These are phyloP conservation scores for Aspergillus felis DNA, from an alignment of 2,329 filamentous ascomycete species.

Conservation along the genomic window DNA sequence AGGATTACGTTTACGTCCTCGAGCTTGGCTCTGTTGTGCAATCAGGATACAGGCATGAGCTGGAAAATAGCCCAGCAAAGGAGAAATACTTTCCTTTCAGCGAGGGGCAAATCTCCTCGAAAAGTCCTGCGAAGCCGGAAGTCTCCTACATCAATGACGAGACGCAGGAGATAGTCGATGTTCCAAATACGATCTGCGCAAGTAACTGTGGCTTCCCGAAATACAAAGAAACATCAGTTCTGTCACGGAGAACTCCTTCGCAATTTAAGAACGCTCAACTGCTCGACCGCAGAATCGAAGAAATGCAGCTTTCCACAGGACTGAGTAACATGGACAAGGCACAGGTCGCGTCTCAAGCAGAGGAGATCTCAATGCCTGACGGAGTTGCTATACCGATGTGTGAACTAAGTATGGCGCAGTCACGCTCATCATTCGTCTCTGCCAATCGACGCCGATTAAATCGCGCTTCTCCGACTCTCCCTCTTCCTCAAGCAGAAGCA, in stretches of 20 bases:
- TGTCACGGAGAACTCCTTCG: not conserved
- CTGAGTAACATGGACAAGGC: not conserved
- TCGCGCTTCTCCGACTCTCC: not conserved
- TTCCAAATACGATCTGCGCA: not conserved
- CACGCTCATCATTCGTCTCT: not conserved
- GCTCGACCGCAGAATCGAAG: not conserved
- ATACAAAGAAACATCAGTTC: not conserved
- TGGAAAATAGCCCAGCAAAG: constrained; percentile 41
- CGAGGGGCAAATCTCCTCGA: not conserved
- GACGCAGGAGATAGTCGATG: not conserved
- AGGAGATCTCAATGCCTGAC: not conserved
- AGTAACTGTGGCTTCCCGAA: not conserved
- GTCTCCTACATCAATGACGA: not conserved
- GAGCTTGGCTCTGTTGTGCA: constrained; percentile 66
- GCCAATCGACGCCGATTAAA: not conserved
- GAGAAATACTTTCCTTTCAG: constrained; percentile 17
- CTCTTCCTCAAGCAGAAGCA: not conserved
- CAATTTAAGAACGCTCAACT: not conserved
- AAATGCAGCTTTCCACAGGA: not conserved
- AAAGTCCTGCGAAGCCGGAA: not conserved
- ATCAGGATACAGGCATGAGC: constrained; percentile 59
- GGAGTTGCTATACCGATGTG: not conserved
- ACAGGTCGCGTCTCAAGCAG: not conserved
- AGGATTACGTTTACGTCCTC: constrained; percentile 78
- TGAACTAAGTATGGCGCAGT: constrained; percentile 1